Conservation (phyloP, 371 early-diverging fungal genomes). For the Conidiobolus incongruus region DNA sequence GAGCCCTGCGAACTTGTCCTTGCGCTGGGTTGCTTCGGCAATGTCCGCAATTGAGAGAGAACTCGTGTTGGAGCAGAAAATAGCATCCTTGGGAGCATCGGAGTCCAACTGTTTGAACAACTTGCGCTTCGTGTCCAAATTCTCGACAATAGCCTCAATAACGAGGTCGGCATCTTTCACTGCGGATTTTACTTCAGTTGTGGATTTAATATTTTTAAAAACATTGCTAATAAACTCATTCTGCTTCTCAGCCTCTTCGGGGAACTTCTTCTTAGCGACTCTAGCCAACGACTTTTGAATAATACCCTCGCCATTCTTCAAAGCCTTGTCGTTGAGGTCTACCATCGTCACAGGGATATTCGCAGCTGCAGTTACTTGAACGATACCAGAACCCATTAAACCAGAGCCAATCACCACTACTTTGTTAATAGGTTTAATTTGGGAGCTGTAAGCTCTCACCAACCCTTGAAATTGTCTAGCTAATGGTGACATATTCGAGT, state of each 20-base stretch:
- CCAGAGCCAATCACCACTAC: constrained; percentile 61
- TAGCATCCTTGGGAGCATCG: constrained; percentile 40
- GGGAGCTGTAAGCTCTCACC: too few relatives aligned
- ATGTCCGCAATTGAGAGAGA: constrained; percentile 68
- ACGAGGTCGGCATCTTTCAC: constrained; percentile 32
- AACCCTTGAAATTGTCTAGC: too few relatives aligned
- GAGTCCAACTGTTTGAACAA: constrained; percentile 47
- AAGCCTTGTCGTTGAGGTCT: constrained; percentile 42
- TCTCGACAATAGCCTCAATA: constrained; percentile 90
- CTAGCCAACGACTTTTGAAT: constrained; percentile 58
- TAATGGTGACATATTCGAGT: too few relatives aligned
- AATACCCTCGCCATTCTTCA: constrained; percentile 55
- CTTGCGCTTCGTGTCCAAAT: constrained; percentile 60
- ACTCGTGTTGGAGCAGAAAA: constrained; percentile 83
- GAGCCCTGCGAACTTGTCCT: constrained; percentile 54
- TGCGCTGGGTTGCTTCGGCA: constrained; percentile 35
- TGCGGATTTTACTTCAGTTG: constrained; percentile 32
- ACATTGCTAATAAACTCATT: constrained; percentile 37
- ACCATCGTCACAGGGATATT: constrained; percentile 70
- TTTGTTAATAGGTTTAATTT: too few relatives aligned
- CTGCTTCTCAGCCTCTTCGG: constrained; percentile 34
- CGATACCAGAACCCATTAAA: constrained; percentile 90
- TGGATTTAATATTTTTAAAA: constrained; percentile 28
- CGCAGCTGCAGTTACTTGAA: constrained; percentile 75
- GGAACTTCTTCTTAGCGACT: constrained; percentile 72